phyloP scores from a whole-genome alignment of 2,329 filamentous ascomycete genomes.

The Bipolaris bicolor region DNA sequence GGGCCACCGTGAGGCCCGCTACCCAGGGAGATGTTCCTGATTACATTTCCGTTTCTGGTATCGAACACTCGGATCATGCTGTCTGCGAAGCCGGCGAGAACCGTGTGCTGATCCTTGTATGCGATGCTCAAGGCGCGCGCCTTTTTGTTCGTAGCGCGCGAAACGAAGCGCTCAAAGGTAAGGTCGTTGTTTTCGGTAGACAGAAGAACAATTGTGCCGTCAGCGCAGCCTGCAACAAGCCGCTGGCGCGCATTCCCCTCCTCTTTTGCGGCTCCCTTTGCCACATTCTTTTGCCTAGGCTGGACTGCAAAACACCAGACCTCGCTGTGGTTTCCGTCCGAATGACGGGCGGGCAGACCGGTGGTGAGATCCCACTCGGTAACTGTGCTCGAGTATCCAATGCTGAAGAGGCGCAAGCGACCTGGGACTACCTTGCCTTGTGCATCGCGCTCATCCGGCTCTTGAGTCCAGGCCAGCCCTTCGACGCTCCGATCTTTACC shows the following conservation, averaged over 20 bases:
- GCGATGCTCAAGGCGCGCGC: constrained; percentile 88
- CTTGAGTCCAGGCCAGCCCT: constrained; percentile 88
- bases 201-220: constrained; percentile 86
- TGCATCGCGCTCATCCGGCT: constrained; percentile 73
- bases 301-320: constrained; percentile 96
- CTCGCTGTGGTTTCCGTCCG: constrained; percentile 90
- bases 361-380: constrained; percentile 94
- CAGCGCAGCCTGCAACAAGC: constrained; percentile 86
- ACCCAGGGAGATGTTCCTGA: constrained; percentile 86
- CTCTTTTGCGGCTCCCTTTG: constrained; percentile 24
- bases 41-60: constrained; percentile 73
- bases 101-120: constrained; percentile 82
- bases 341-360: constrained; percentile 77
- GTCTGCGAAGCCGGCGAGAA: constrained; percentile 94
- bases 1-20: constrained; percentile 76
- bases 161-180: constrained; percentile 76
- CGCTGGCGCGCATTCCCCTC: constrained; percentile 55
- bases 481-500: constrained; percentile 88
- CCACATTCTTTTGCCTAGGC: constrained; percentile 60
- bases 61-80: constrained; percentile 93
- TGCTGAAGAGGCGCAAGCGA: constrained; percentile 88
- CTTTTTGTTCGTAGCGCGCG: constrained; percentile 79
- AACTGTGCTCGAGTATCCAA: constrained; percentile 88
- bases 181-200: constrained; percentile 85
- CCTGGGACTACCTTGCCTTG: constrained; percentile 67